Evolutionary conservation across 1,284 basidiomycete genomes (phyloP).

Genomic region (Vanrija pseudolonga): DNA sequence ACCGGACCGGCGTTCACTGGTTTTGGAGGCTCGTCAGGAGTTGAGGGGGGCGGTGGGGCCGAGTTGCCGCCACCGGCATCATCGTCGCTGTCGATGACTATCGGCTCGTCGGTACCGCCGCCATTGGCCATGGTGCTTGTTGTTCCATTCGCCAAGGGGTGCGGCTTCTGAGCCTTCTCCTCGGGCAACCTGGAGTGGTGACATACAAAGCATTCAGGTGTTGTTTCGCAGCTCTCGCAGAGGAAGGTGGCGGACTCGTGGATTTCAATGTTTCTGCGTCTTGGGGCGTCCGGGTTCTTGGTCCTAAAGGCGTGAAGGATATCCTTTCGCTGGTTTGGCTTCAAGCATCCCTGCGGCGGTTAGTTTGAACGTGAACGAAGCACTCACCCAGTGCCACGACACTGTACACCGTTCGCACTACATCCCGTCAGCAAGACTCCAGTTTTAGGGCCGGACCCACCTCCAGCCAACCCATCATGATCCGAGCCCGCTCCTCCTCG

Average conservation of each 20-base stretch:
- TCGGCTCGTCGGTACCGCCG: background rate
- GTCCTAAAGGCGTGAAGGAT: slow-evolving; percentile 61
- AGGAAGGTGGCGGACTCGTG: slow-evolving; percentile 70
- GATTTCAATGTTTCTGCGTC: slow-evolving; percentile 49
- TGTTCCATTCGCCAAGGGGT: background rate
- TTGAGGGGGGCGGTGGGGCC: no score
- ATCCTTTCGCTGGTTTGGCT: slow-evolving; percentile 60
- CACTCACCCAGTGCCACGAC: slow-evolving; percentile 64
- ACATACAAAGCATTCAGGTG: slow-evolving; percentile 71
- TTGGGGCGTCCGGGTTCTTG: slow-evolving; percentile 47
- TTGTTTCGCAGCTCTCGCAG: slow-evolving; percentile 70
- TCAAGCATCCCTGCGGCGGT: slow-evolving; percentile 56
- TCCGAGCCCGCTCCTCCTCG: slow-evolving; percentile 57
- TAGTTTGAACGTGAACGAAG: background rate
- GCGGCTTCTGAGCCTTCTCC: background rate
- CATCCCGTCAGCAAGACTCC: background rate
- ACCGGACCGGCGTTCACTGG: slow-evolving; percentile 7
- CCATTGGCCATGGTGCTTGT: background rate
- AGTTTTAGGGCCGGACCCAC: slow-evolving; percentile 14
- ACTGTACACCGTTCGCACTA: slow-evolving; percentile 72
- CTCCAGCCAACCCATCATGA: slow-evolving; percentile 75
- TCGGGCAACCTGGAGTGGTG: slow-evolving; percentile 49
- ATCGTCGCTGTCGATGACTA: slow-evolving; percentile 16
- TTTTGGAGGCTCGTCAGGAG: background rate
- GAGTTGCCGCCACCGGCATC: background rate